These are phyloP conservation scores for Dictyostelium brefeldianum DNA, from an alignment of 78 protist species.

Conservation along the genomic window DNA sequence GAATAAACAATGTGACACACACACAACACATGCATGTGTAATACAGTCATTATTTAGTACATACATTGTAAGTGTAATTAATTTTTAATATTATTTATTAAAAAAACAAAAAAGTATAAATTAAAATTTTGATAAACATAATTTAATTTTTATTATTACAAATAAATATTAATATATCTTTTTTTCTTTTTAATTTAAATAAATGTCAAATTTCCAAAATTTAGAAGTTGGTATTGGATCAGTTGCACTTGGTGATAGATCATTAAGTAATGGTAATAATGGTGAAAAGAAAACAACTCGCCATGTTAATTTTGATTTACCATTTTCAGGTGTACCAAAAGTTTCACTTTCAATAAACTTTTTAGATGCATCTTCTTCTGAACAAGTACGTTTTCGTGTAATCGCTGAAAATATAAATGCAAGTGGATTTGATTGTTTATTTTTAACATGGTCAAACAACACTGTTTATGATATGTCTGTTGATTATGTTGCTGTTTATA, in stretches of 20 bases:
- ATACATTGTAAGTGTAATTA: too few species aligned
- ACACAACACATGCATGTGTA: too few species aligned
- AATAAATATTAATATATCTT: too few species aligned
- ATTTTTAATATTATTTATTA: too few species aligned
- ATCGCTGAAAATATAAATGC: neutral
- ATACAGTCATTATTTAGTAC: too few species aligned
- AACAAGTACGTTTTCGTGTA: neutral
- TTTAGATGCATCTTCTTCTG: neutral
- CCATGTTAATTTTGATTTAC: neutral
- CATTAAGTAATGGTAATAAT: neutral
- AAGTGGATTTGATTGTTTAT: conserved; percentile 6
- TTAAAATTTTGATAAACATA: too few species aligned
- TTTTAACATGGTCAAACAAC: conserved; percentile 10
- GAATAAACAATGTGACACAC: too few species aligned
- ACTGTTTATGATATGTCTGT: neutral
- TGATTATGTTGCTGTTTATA: conserved; percentile 17
- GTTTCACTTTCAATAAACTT: neutral
- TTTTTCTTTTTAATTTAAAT: neutral
- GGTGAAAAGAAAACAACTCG: neutral
- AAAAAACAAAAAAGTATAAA: too few species aligned
- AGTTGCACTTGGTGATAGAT: conserved; percentile 4
- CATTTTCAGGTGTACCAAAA: conserved; percentile 8
- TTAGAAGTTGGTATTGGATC: neutral
- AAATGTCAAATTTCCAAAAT: conserved; percentile 12
- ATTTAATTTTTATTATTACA: too few species aligned